Conservation (phyloP, 495 filamentous ascomycete genomes). For the Penicillium egyptiacum region DNA sequence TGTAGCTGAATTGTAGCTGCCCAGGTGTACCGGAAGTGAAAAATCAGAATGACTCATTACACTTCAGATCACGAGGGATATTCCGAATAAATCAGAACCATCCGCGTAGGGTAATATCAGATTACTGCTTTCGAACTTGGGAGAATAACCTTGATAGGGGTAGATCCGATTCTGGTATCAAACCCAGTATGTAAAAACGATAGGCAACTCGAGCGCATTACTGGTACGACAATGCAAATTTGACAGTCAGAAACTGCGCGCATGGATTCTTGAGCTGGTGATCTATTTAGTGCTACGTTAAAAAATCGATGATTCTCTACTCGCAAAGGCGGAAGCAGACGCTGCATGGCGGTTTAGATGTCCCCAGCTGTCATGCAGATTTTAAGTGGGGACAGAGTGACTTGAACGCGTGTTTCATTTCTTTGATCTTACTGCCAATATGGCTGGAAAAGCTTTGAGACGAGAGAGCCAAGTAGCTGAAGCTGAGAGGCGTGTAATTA, state of each 20-base stretch:
- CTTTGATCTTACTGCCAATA: background rate
- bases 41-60: constrained; percentile 8
- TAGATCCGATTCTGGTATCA: background rate
- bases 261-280: background rate
- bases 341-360: background rate
- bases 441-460: background rate
- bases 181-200: background rate
- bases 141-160: background rate
- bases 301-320: no score
- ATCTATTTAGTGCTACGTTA: background rate
- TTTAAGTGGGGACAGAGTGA: constrained; percentile 5
- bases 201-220: background rate
- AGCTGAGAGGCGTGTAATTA: background rate
- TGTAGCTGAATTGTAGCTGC: background rate
- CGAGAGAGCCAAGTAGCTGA: no score
- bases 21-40: background rate
- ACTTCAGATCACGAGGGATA: background rate
- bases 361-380: background rate
- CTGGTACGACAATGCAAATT: background rate
- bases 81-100: background rate
- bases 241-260: background rate
- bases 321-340: background rate
- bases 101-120: background rate
- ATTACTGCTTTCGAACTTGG: background rate
- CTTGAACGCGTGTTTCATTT: constrained; percentile 1